phyloP scores from a whole-genome alignment of 768 basidiomycete genomes.

The Boletus rubroflammeus region DNA sequence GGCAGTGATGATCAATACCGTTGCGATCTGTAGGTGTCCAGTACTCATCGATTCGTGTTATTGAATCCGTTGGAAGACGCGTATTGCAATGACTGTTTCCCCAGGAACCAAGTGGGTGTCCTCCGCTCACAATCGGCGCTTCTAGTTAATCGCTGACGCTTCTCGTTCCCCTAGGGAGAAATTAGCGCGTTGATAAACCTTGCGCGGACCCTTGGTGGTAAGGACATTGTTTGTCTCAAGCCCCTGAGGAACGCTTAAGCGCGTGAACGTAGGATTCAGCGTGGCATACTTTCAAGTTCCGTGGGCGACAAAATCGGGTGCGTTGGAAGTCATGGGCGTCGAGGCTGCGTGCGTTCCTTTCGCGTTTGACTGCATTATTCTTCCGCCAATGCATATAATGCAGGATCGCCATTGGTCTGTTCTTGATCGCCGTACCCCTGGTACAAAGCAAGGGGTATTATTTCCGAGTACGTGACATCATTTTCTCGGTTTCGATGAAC shows the following conservation, averaged over 20 bases:
- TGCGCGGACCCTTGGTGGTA: conserved; percentile 33
- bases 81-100: conserved; percentile 39
- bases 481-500: neutral
- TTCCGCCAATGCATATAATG: neutral
- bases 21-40: conserved; percentile 34
- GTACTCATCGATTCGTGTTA: neutral
- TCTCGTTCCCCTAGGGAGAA: conserved; percentile 32
- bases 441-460: conserved; percentile 33
- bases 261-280: conserved; percentile 26
- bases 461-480: conserved; percentile 30
- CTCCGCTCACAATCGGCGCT: no score
- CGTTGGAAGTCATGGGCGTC: conserved; percentile 34
- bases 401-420: conserved; percentile 34
- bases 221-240: neutral
- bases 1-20: conserved; percentile 38
- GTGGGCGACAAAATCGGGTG: conserved; percentile 36
- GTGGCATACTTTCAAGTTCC: conserved; percentile 42
- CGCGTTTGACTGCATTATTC: neutral
- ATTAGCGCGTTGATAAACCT: conserved; percentile 44
- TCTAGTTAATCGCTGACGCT: neutral
- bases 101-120: conserved; percentile 25
- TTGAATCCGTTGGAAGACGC: conserved; percentile 27
- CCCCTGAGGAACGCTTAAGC: neutral
- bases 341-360: conserved; percentile 35
- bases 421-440: conserved; percentile 35